Evolutionary conservation across 2,329 filamentous ascomycete species (phyloP).

Genomic region (Boeremia exigua): DNA sequence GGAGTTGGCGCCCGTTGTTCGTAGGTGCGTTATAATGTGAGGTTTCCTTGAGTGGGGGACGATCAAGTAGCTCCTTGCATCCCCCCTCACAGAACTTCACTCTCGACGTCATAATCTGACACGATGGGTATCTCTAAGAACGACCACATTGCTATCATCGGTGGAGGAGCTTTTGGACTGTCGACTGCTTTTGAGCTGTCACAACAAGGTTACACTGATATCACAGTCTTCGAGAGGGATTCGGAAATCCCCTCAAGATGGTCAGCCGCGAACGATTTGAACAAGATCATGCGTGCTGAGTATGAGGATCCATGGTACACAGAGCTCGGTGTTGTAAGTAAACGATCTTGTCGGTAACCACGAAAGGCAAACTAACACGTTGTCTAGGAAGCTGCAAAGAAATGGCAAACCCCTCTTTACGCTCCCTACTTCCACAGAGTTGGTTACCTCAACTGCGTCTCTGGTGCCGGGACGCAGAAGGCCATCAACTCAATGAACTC

Average conservation of each 20-base stretch:
- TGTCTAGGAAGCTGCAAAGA: constrained; percentile 57
- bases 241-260: constrained; percentile 54
- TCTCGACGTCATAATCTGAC: not conserved
- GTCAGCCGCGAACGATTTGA: constrained; percentile 66
- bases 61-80: not conserved
- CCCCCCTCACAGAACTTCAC: not conserved
- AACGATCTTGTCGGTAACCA: not conserved
- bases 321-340: constrained; percentile 57
- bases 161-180: constrained; percentile 40
- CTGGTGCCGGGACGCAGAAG: constrained; percentile 56
- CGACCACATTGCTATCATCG: constrained; percentile 37
- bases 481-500: constrained; percentile 55
- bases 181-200: constrained; percentile 41
- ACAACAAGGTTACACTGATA: constrained; percentile 36
- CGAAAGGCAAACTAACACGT: not conserved
- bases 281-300: constrained; percentile 67
- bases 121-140: constrained; percentile 30
- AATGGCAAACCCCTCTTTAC: constrained; percentile 62
- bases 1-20: constrained; percentile 1
- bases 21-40: constrained; percentile 5
- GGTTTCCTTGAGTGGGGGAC: not conserved
- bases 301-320: constrained; percentile 66
- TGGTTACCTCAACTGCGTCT: constrained; percentile 60
- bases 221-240: constrained; percentile 41
- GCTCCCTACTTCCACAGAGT: constrained; percentile 61